Evolutionary conservation across 1,139 yeast genomes (phyloP), one percentile per base, ranked within the genome.

Genomic region (Debaryomyces robertsiae): DNA sequence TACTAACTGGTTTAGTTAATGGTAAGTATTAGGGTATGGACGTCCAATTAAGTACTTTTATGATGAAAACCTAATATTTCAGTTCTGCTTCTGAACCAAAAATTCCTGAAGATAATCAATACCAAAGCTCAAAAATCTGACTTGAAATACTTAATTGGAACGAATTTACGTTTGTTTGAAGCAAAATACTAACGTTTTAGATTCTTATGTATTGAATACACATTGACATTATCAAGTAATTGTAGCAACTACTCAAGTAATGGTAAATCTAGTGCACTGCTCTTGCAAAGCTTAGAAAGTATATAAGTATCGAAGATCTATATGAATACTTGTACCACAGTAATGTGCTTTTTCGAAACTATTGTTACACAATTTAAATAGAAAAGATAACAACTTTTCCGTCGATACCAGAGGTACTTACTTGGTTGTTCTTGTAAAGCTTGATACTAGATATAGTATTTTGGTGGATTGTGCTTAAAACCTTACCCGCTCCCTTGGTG

Each of bases 81-180:
- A 84, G 93, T 84, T 84, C 93, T 84, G 93, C 93, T 84, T 84
- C 93, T 84, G 93, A 84, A 75, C 79, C 79, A 72, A 70, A 54
- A 59, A 51, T 62, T 63, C 58, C 66, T 78, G 91, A 84, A 84
- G 91, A 84, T 72, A 82, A 71, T 75, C 65, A 48, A 50, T 60
- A 65, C 72, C 74, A 68, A 66, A 68, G 67, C 71, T 65, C 63
- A 57, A 50, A 46, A 33, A 33, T 25, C 36, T 33, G 36, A 33
- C 32, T 39, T 40, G 41, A 47, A 40, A 31, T 33, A 32, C 32
- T 30, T 11, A 19, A 18, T 11, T 24, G 7, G 22, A 24, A 10
- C 9, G 3, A 11, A 9, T 14, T 16, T 16, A 14, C n/a, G 30
- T 5, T 16, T 30, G 10, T 23, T 32, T 32, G 22, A 3, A 11